Conservation (phyloP, 192 early-diverging fungal species). For the Coemansia sp. region DNA sequence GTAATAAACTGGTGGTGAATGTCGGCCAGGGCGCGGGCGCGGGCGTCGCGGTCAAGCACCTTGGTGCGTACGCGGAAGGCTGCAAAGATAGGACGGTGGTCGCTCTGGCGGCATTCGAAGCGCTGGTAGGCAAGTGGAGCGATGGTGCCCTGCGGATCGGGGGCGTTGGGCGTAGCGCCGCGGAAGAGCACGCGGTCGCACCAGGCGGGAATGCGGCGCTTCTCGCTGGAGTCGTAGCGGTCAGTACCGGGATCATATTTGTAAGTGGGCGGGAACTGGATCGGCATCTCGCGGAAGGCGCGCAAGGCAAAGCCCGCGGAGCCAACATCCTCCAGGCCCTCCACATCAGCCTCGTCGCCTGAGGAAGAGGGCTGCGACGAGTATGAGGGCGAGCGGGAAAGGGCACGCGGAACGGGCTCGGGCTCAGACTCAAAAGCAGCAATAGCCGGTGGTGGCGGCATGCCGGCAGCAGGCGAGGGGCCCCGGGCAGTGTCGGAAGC, state of each 20-base stretch:
- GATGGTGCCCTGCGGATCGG: conserved; percentile 26
- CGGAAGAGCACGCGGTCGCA: conserved; percentile 89
- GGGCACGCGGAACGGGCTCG: background rate
- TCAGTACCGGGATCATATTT: conserved; percentile 90
- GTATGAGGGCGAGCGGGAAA: conserved; percentile 26
- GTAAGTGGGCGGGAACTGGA: conserved; percentile 92
- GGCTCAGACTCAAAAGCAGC: conserved; percentile 12
- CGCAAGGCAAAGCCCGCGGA: conserved; percentile 76
- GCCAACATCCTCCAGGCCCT: conserved; percentile 11
- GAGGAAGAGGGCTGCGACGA: conserved; percentile 26
- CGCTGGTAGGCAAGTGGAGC: conserved; percentile 61
- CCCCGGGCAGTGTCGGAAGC: conserved; percentile 10
- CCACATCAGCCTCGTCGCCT: conserved; percentile 26
- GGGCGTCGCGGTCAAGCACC: conserved; percentile 55
- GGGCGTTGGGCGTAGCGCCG: conserved; percentile 19
- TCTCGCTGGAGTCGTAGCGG: conserved; percentile 89
- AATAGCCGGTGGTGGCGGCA: background rate
- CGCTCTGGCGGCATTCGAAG: conserved; percentile 69
- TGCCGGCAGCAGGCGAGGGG: conserved; percentile 7
- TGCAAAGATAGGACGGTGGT: conserved; percentile 83
- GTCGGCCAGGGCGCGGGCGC: conserved; percentile 48
- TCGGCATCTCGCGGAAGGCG: conserved; percentile 71
- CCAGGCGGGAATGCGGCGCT: conserved; percentile 91
- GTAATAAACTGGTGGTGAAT: conserved; percentile 54
- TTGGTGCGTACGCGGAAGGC: conserved; percentile 66